Base-by-base conservation (phyloP, 352 stramenopile species). In the Blastocystis sp. region DNA sequence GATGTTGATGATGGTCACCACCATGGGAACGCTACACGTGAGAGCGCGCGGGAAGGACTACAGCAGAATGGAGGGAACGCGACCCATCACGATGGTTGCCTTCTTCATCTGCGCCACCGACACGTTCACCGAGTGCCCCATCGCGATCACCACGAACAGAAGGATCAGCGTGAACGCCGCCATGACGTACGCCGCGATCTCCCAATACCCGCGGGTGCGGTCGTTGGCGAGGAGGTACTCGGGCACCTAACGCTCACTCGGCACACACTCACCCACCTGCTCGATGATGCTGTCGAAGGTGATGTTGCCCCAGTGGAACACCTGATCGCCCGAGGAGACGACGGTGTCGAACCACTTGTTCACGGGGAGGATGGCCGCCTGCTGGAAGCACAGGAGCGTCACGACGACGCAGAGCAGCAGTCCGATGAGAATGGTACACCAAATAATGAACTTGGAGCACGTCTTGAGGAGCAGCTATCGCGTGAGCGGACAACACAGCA, bases 121-220 rank as follows among this genome's bases (percentile, higher is more conserved):
- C 59, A 95, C 92, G 6, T 93, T 92, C 50, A 95, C 94, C 39
- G 93, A 93, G 91, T 95, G 94, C 62, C 94, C 93, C 79, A 95
- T 94, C 74, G 95, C 95, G 71, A 93, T 95, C 70, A 95, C 93
- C 2, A 96, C 92, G 65, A 96, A 78, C 16, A 96, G 91, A 19
- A 93, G 92, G 0, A 95, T 66, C 1, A 94, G 92, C 0, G 92
- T 91, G 29, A 96, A 89, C 21, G 90, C 92, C 50, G 93, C 94
- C 13, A 92, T 92, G 4, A 95, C 81, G 69, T 95, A 95, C 4
- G 93, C 93, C 3, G 93, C 92, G 74, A 95, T 94, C 16, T 92
- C 92, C 93, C 93, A 95, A 76, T 95, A 95, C 63, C 91, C 91
- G 6, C 93, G 91, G 26, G 94, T 92, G 60, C 94, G 90, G 39